Conservation (phyloP, 2,329 filamentous ascomycete species). For the Neonectria coccinea region DNA sequence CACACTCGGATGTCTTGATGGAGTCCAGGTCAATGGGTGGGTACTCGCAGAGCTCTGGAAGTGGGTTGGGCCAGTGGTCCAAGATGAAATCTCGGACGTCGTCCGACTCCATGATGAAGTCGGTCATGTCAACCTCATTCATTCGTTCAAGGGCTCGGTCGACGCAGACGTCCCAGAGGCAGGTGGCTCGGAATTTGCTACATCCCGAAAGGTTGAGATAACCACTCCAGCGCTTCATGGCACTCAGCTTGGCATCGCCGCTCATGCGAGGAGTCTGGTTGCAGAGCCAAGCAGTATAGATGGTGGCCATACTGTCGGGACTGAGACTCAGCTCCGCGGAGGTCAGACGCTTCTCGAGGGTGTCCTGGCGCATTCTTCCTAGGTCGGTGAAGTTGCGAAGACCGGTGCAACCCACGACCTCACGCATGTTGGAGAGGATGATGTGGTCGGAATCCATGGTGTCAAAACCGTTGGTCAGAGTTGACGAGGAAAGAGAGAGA, state of each 20-base stretch:
- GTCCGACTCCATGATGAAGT: neutral
- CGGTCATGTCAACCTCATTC: neutral
- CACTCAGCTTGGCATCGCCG: neutral
- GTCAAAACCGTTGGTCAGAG: neutral
- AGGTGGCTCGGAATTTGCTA: neutral
- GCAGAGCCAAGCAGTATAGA: slow-evolving; percentile 47
- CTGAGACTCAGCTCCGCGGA: slow-evolving; percentile 25
- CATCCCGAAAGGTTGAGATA: neutral
- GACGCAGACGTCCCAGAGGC: neutral
- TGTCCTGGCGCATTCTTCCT: slow-evolving; percentile 40
- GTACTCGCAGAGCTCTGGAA: neutral
- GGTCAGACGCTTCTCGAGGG: slow-evolving; percentile 38
- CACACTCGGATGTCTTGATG: too few relatives aligned
- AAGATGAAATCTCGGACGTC: neutral
- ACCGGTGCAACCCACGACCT: slow-evolving; percentile 40
- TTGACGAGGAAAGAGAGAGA: neutral
- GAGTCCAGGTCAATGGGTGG: neutral
- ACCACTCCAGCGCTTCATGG: neutral
- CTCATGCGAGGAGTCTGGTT: slow-evolving; percentile 20
- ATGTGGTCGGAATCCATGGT: slow-evolving; percentile 37
- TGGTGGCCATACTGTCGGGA: slow-evolving; percentile 34
- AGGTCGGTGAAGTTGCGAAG: slow-evolving; percentile 39
- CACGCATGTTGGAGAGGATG: slow-evolving; percentile 38
- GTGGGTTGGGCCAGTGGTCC: neutral
- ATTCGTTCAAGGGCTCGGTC: neutral